Base-by-base conservation (phyloP, 768 basidiomycete genomes). In the Serendipita sp. region DNA sequence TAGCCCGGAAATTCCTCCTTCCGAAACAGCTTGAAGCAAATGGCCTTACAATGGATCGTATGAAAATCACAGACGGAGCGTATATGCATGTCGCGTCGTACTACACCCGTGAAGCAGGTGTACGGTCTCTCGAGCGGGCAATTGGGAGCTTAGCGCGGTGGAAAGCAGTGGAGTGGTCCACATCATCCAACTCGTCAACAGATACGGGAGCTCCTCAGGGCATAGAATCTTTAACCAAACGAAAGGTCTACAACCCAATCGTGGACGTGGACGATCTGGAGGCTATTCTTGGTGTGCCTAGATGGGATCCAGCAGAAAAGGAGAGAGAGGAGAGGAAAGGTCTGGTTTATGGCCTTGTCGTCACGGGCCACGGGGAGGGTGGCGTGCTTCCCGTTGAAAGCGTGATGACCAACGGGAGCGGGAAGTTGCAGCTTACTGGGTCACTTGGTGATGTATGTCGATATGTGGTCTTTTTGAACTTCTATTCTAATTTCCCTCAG, bases 81-180 rank as follows among this genome's bases (percentile, higher is more conserved):
- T 71, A 95, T 31, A 72, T 85, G 62, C 79, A 82, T 60, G 79
- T 95, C 56, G 83, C 86, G 22, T 87, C 84, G 1, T 78, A 83
- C 22, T 94, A 91, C 68, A 94, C 93, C 1, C 78, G 89, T 4
- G 93, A 97, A 72, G 90, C 92, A 0, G 94, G 94, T 34, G 93
- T 97, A n/a, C 82, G 94, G 38, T 84, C 82, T 48, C 79, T 95
- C 16, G 93, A 96, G 68, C 81, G 93, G 11, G 82, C 88, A 1
- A 83, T 97, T 43, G 91, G 90, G 2, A 79, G 84, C 24, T 84
- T 97, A n/a, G 87, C 87, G n/a, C 75, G 93, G 33, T 86, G 79
- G 66, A 96, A 96, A 69, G 93, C 91, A 0, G 94, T 97, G 3
- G 86, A 96, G 67, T 94, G 86, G 84, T 82, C 89, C 0, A 86